Percentiles rank a stretch among this genome's conserved stretches.
phyloP scores from a whole-genome alignment of 768 basidiomycete genomes.

The Calvatia gigantea region DNA sequence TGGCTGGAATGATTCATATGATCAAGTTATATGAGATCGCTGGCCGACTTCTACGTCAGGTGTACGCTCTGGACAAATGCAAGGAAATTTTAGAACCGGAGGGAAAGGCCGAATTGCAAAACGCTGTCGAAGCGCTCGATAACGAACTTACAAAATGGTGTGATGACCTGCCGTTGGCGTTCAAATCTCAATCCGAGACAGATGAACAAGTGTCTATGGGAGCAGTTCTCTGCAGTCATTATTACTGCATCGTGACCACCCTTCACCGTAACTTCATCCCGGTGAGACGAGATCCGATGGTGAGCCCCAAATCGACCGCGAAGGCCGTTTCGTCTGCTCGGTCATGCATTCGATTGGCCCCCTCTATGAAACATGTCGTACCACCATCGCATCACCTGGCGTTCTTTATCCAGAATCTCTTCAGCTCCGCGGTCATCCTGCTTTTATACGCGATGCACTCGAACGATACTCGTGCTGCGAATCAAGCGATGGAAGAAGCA shows the following conservation, averaged over 20 bases:
- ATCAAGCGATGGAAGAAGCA: constrained; percentile 80
- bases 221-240: constrained; percentile 82
- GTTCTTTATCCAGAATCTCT: constrained; percentile 86
- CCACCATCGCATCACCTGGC: constrained; percentile 85
- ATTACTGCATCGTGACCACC: constrained; percentile 84
- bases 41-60: constrained; percentile 76
- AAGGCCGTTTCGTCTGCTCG: constrained; percentile 85
- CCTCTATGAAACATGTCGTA: constrained; percentile 80
- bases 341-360: constrained; percentile 80
- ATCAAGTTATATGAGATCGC: constrained; percentile 81
- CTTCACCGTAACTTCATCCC: constrained; percentile 87
- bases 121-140: constrained; percentile 75
- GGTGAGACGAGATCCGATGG: constrained; percentile 66
- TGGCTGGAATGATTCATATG: constrained; percentile 79
- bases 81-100: constrained; percentile 72
- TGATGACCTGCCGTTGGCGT: constrained; percentile 67
- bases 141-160: constrained; percentile 79
- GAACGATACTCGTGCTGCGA: constrained; percentile 58
- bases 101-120: constrained; percentile 72
- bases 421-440: constrained; percentile 85
- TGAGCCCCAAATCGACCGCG: constrained; percentile 66
- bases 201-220: constrained; percentile 85
- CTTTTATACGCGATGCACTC: constrained; percentile 85
- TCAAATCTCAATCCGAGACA: constrained; percentile 71
- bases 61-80: constrained; percentile 78